Base-by-base conservation (phyloP, 371 early-diverging fungal genomes). In the Lichtheimia ornata region DNA sequence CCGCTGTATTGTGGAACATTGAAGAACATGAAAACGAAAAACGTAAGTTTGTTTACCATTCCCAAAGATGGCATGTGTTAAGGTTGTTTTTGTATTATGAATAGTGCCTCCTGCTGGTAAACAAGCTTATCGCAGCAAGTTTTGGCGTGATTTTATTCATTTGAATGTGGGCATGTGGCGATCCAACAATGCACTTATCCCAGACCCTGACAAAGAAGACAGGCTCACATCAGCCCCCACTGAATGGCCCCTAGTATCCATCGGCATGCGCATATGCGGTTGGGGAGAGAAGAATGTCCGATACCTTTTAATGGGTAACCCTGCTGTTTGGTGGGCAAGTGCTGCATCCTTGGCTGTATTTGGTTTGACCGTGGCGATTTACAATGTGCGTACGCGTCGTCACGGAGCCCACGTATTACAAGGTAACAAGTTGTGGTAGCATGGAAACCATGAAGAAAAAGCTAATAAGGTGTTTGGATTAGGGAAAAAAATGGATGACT, bases 141-240 rank as follows among this genome's bases (percentile, higher is more conserved):
- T 99, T 74, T 71, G 94, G 60, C 79, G 84, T 53, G 91, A 97
- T 76, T 92, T 99, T 73, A 67, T 91, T 59, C 94, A 96, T 69
- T 79, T 97, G 59, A 99, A 99, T 73, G 89, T 89, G 7, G 94
- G 94, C 18, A 99, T 99, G 99, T 96, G 94, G 90, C 87, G 88
- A 4, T 88, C 92, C 18, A 99, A 99, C 84, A 99, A 99, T 67
- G 97, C 98, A 7, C 81, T 99, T 64, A 84, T 92, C 15, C 96
- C 98, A 3, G 98, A 99, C 69, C 92, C 93, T 5, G 96, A 98
- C 64, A 94, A 97, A 73, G 92, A 96, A 62, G 96, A 96, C 62
- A 69, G 83, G 24, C 79, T 99, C n/a, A 82, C 94, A 7, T 97
- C 97, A 13, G 67, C 72, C 50, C 99, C 99, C 0, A 76, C 76